phyloP scores from a whole-genome alignment of 1,284 basidiomycete species.

The Austroboletus novae-zelandiae region DNA sequence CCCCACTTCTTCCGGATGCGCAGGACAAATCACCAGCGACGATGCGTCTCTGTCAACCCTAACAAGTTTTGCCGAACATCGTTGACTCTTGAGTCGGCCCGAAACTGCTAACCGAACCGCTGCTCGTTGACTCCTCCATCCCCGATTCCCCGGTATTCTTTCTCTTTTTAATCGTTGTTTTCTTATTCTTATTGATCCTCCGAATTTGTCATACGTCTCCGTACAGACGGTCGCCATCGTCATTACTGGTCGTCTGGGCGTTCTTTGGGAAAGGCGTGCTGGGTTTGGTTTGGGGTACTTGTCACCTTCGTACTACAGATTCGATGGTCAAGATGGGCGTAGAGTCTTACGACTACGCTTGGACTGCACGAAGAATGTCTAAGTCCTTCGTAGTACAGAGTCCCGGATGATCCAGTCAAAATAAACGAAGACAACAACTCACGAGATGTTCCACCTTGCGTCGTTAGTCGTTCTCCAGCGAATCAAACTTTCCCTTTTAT shows the following conservation, averaged over 20 bases:
- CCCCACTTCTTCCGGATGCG: conserved; percentile 21
- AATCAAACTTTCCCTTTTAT: too few relatives aligned
- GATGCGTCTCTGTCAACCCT: background rate
- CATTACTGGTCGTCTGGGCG: conserved; percentile 57
- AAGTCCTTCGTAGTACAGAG: too few relatives aligned
- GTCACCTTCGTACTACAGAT: too few relatives aligned
- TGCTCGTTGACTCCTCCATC: conserved; percentile 54
- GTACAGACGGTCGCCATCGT: conserved; percentile 64
- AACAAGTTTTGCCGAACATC: conserved; percentile 11
- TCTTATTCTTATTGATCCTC: background rate
- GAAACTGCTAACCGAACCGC: conserved; percentile 42
- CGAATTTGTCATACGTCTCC: conserved; percentile 60
- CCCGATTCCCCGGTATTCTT: conserved; percentile 50
- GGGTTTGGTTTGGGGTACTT: too few relatives aligned
- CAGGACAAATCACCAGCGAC: conserved; percentile 4
- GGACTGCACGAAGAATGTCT: too few relatives aligned
- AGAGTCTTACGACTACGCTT: too few relatives aligned
- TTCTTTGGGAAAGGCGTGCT: too few relatives aligned
- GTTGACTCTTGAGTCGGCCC: conserved; percentile 16
- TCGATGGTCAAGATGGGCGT: too few relatives aligned
- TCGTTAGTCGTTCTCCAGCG: too few relatives aligned
- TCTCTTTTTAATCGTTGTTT: background rate
- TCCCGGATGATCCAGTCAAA: too few relatives aligned
- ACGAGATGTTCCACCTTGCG: too few relatives aligned
- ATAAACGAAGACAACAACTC: too few relatives aligned